A percentile compares a stretch with the other conserved stretches of the same genome.
Evolutionary conservation across 805 yeast species (phyloP).

Genomic region (Candida koratica): DNA sequence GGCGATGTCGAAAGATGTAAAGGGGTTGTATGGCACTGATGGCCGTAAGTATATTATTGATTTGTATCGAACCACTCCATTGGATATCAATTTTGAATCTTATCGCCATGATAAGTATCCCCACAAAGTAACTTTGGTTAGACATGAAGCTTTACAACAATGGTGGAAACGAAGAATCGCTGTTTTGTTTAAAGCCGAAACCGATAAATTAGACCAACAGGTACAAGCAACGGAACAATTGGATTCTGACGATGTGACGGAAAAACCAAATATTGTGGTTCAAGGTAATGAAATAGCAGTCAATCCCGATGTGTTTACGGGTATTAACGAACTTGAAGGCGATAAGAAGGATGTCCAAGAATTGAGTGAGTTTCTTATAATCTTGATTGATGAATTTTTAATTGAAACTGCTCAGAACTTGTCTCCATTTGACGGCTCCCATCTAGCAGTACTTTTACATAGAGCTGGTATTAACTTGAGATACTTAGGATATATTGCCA

Average conservation of each 20-base stretch:
- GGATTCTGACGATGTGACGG: conserved; percentile 20
- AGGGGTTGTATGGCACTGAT: conserved; percentile 84
- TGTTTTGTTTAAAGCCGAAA: conserved; percentile 45
- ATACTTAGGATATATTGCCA: conserved; percentile 69
- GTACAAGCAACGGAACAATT: conserved; percentile 24
- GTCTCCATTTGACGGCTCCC: conserved; percentile 79
- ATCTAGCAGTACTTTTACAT: conserved; percentile 67
- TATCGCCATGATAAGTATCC: conserved; percentile 59
- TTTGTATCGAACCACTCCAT: conserved; percentile 76
- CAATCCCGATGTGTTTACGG: conserved; percentile 75
- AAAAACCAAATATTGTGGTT: conserved; percentile 46
- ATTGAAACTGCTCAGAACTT: conserved; percentile 49
- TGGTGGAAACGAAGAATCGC: conserved; percentile 80
- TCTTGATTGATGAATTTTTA: conserved; percentile 62
- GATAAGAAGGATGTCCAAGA: conserved; percentile 67
- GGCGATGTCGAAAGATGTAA: conserved; percentile 70
- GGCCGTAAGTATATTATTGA: conserved; percentile 82
- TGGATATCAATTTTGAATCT: conserved; percentile 75
- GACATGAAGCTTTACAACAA: conserved; percentile 85
- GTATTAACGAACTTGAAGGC: conserved; percentile 35
- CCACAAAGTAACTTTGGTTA: conserved; percentile 70
- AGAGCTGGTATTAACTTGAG: conserved; percentile 82
- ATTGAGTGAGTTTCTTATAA: conserved; percentile 60
- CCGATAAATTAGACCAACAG: conserved; percentile 41
- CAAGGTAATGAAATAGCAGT: conserved; percentile 54